Base-by-base conservation (phyloP, 768 basidiomycete species). In the Mrakia gelida region DNA sequence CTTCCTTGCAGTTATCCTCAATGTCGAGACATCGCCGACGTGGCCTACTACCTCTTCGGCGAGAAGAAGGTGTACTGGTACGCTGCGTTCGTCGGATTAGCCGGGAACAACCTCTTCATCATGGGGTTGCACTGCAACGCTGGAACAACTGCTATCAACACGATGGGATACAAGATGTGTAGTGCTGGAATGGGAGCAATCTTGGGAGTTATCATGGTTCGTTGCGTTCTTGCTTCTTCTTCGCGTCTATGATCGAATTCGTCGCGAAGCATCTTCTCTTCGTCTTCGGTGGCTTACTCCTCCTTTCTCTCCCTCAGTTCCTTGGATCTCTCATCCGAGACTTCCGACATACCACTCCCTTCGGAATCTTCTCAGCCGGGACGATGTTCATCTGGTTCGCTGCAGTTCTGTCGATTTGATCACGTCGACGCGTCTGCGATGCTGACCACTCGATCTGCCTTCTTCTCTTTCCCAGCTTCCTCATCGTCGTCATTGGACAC, bases 401-500 rank as follows among this genome's bases (percentile, higher is more conserved):
- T 7, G 7, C 34, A 1, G 23, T 4, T 6, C 43, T 49, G n/a
- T 49, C 49, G 38, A 38, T 8, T 23, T 7, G 28, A 41, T 43
- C n/a, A 2, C 43, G 68, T 43, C 26, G 65, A 15, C 23, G 26
- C 59, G 59, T 59, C 59, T n/a, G 9, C 8, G 45, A 59, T n/a
- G 49, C 18, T 52, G 49, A 52, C 15, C 21, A 16, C 49, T 52
- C 49, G 18, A 52, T 16, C 15, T 52, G 4, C 8, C 49, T 7
- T 52, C 18, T 52, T 52, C 49, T 16, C 45, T 52, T 52, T 52
- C 38, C 1, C 23, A 32, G 43, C 10, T 72, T 72, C 79, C 52
- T 82, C 26, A 73, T 82, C 70, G 81, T 82, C 52, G 80, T 82
- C 70, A 81, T 82, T 45, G 81, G 81, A 4, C 80, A 81, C 72